These are phyloP conservation scores for Penicillium salamii DNA, from an alignment of 495 filamentous ascomycete genomes.

Conservation along the genomic window DNA sequence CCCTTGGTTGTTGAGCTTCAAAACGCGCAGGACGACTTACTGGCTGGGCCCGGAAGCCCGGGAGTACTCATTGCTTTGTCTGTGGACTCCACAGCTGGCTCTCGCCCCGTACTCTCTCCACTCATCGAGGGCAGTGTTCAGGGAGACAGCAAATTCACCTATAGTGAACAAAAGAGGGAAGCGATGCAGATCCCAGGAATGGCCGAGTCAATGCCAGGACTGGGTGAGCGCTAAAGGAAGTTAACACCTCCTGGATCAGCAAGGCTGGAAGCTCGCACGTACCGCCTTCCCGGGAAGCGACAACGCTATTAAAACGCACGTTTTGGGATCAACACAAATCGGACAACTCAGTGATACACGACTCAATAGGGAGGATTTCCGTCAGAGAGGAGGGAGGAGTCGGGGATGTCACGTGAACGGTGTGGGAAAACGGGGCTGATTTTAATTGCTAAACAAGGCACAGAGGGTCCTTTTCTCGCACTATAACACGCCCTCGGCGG, in stretches of 20 bases:
- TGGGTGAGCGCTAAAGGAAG: constrained; percentile 18
- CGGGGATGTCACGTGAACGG: constrained; percentile 25
- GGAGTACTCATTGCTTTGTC: constrained; percentile 39
- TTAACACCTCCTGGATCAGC: constrained; percentile 42
- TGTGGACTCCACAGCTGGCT: constrained; percentile 30
- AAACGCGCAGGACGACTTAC: constrained; percentile 13
- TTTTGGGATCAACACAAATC: constrained; percentile 13
- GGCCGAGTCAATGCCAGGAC: constrained; percentile 8
- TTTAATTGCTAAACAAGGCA: constrained; percentile 7
- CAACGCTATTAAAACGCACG: constrained; percentile 8
- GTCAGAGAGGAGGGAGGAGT: constrained; percentile 19
- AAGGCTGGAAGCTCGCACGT: constrained; percentile 23
- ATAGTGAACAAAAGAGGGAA: constrained; percentile 9
- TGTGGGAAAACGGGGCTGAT: constrained; percentile 11
- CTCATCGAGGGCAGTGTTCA: constrained; percentile 31
- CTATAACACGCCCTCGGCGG: constrained; percentile 16
- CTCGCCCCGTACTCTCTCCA: constrained; percentile 37
- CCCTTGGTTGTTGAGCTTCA: background rate
- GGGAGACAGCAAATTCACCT: constrained; percentile 7
- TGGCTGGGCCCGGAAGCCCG: constrained; percentile 19
- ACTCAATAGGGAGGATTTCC: background rate
- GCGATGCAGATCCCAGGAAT: constrained; percentile 3
- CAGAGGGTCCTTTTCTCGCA: constrained; percentile 6
- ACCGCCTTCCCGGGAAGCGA: constrained; percentile 23
- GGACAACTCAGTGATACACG: constrained; percentile 3